These are phyloP conservation scores for Phaffia tasmanica DNA, from an alignment of 768 basidiomycete species.

Conservation along the genomic window DNA sequence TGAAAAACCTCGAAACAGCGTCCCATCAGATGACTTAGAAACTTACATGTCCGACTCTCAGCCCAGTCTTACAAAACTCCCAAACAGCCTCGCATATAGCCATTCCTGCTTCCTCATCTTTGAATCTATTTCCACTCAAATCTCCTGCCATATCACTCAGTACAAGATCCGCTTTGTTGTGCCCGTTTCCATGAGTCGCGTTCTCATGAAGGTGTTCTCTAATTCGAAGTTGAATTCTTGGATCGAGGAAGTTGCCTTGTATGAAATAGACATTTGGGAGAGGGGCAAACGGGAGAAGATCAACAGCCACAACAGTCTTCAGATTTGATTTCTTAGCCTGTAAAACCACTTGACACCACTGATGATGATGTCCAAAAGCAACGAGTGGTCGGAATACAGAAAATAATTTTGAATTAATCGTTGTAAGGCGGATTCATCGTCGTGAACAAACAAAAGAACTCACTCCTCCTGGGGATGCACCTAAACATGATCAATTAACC, in stretches of 20 bases:
- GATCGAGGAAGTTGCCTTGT: conserved; percentile 65
- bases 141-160: conserved; percentile 47
- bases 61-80: conserved; percentile 36
- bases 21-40: background rate
- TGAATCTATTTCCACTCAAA: conserved; percentile 54
- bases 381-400: no score
- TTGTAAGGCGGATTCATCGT: background rate
- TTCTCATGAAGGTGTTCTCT: conserved; percentile 37
- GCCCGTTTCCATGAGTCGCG: conserved; percentile 30
- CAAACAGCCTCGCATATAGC: conserved; percentile 65
- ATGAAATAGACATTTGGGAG: conserved; percentile 64
- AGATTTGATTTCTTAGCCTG: conserved; percentile 37
- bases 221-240: conserved; percentile 45
- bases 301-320: conserved; percentile 59
- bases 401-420: conserved; percentile 45
- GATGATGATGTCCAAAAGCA: no score
- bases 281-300: conserved; percentile 59
- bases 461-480: conserved; percentile 55
- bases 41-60: conserved; percentile 10
- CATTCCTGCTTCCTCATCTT: conserved; percentile 59
- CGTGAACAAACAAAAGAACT: background rate
- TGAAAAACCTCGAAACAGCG: background rate
- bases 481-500: conserved; percentile 63
- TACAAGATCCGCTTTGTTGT: conserved; percentile 16
- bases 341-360: conserved; percentile 76